Evolutionary conservation across 1,284 basidiomycete genomes (phyloP).

Genomic region (Crucibulum parvulum): DNA sequence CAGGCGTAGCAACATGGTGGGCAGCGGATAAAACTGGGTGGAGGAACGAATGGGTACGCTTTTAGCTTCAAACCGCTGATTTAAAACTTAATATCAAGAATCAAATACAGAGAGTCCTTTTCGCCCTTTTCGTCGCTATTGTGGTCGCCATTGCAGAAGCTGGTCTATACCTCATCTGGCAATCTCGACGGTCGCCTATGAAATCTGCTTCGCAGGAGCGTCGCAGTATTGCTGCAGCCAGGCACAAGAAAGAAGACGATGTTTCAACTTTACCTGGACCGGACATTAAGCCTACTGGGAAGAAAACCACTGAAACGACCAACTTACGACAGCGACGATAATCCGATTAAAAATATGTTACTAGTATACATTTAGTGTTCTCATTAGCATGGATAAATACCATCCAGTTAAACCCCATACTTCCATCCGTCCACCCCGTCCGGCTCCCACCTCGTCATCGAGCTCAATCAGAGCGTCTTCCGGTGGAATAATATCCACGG

Average conservation of each 20-base stretch:
- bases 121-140: slow-evolving; percentile 63
- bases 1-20: slow-evolving; percentile 75
- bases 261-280: background rate
- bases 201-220: slow-evolving; percentile 20
- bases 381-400: slow-evolving; percentile 73
- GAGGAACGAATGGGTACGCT: slow-evolving; percentile 74
- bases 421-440: slow-evolving; percentile 56
- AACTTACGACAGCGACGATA: slow-evolving; percentile 23
- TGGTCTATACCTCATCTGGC: slow-evolving; percentile 76
- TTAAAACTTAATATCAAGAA: slow-evolving; percentile 8
- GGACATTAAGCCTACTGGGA: background rate
- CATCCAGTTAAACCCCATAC: slow-evolving; percentile 86
- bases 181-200: slow-evolving; percentile 47
- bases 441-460: slow-evolving; percentile 50
- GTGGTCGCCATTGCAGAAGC: slow-evolving; percentile 72
- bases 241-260: slow-evolving; percentile 42
- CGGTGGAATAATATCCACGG: slow-evolving; percentile 14
- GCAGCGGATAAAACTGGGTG: slow-evolving; percentile 67
- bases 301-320: slow-evolving; percentile 3
- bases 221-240: slow-evolving; percentile 17
- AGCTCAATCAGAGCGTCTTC: slow-evolving; percentile 14
- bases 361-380: slow-evolving; percentile 50
- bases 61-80: slow-evolving; percentile 14
- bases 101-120: slow-evolving; percentile 59
- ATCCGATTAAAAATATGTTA: slow-evolving; percentile 20